phyloP scores from a whole-genome alignment of 2,329 filamentous ascomycete species.

The Alternaria longipes region DNA sequence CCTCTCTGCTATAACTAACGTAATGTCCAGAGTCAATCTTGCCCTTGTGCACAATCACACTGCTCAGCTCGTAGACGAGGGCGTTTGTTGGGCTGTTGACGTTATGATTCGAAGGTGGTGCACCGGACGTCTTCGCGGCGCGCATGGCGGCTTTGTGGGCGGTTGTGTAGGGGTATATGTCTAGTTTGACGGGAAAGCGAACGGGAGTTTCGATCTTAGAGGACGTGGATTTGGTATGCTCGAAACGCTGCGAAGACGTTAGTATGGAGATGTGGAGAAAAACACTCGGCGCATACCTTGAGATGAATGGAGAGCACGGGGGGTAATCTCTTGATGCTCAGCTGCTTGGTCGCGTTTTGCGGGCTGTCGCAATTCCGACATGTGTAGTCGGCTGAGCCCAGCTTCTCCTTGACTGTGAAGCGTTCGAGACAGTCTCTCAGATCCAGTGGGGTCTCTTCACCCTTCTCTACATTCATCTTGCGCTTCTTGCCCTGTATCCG shows the following conservation, averaged over 20 bases:
- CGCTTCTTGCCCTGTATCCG: conserved; percentile 76
- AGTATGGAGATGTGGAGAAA: background rate
- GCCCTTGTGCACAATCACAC: conserved; percentile 91
- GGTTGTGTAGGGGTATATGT: conserved; percentile 90
- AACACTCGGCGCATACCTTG: conserved; percentile 68
- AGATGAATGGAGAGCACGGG: conserved; percentile 92
- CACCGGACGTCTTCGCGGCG: conserved; percentile 50
- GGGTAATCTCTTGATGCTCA: conserved; percentile 83
- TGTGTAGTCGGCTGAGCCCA: conserved; percentile 79
- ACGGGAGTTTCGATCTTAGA: conserved; percentile 90
- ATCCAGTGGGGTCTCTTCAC: conserved; percentile 51
- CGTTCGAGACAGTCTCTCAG: conserved; percentile 76
- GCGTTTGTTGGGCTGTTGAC: conserved; percentile 53
- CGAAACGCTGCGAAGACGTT: conserved; percentile 65
- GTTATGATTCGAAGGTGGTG: conserved; percentile 42
- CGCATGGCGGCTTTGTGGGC: conserved; percentile 54
- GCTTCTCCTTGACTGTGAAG: conserved; percentile 84
- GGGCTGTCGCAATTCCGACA: conserved; percentile 79
- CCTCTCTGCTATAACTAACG: conserved; percentile 85
- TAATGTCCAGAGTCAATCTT: conserved; percentile 94
- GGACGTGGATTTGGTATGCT: conserved; percentile 77
- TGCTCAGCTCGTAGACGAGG: conserved; percentile 85
- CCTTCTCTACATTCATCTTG: conserved; percentile 55
- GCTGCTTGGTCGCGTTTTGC: conserved; percentile 83
- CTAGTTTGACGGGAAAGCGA: conserved; percentile 84